A percentile compares a stretch with the other conserved stretches of the same genome.
Evolutionary conservation across 78 protist genomes (phyloP).

Genomic region (Dictyostelium firmibasis): DNA sequence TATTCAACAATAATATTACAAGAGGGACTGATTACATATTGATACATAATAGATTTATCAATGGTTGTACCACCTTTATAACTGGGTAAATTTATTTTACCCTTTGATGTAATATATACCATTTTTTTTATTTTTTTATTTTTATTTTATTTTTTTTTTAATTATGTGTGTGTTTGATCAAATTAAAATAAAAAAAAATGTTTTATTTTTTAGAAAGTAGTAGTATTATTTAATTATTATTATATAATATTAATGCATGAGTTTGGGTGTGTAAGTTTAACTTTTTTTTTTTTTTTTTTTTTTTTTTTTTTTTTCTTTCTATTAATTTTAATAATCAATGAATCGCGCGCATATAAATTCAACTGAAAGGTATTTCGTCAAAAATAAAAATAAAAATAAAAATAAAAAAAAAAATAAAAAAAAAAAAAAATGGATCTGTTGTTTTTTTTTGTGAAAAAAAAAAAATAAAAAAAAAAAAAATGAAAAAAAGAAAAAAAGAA

Average conservation of each 20-base stretch:
- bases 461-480: too few species aligned
- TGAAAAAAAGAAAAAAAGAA: too few species aligned
- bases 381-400: background rate
- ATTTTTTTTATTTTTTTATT: background rate
- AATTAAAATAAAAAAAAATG: too few species aligned
- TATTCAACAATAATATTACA: slow-evolving; percentile 55
- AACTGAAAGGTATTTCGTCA: background rate
- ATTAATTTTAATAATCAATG: background rate
- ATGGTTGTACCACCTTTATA: slow-evolving; percentile 68
- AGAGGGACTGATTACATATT: slow-evolving; percentile 43
- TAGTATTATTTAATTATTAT: too few species aligned
- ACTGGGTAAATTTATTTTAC: background rate
- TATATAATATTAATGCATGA: background rate
- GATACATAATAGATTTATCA: slow-evolving; percentile 52
- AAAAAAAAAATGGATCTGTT: too few species aligned
- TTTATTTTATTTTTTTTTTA: background rate
- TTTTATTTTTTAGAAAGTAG: too few species aligned
- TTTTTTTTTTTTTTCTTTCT: background rate
- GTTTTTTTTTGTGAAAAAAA: too few species aligned
- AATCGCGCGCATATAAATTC: background rate
- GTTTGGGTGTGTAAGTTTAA: too few species aligned
- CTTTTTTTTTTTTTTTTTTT: too few species aligned
- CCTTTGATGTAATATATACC: slow-evolving; percentile 41
- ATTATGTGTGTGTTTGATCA: background rate
- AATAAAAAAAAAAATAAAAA: background rate